Conservation (phyloP, 2,329 filamentous ascomycete species). For the Cylindrodendrum hubeiense region DNA sequence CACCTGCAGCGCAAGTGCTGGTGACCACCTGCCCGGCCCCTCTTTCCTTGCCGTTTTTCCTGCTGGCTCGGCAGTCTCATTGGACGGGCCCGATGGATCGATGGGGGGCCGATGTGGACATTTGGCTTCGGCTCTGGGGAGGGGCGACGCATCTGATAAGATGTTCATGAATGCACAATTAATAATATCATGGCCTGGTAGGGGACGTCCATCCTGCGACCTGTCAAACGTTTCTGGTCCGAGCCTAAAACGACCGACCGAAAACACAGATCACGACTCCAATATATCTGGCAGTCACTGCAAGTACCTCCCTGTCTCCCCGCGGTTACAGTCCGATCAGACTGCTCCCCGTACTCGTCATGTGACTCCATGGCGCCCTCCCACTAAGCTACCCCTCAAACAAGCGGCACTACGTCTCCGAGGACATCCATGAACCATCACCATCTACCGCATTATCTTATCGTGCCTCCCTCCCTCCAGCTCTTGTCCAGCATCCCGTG, state of each 20-base stretch:
- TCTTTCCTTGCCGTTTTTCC: not conserved
- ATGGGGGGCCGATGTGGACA: not conserved
- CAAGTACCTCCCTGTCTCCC: not conserved
- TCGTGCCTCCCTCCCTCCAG: not conserved
- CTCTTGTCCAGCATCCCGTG: not conserved
- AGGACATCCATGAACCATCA: not conserved
- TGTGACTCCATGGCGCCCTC: not conserved
- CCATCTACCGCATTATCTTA: not conserved
- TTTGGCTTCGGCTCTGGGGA: not conserved
- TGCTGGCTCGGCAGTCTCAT: not conserved
- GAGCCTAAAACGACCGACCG: not conserved
- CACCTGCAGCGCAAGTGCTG: not conserved
- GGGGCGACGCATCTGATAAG: constrained; percentile 26
- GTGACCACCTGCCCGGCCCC: not conserved
- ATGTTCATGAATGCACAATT: constrained; percentile 19
- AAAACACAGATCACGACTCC: not conserved
- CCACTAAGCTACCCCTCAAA: not conserved
- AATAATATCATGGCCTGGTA: constrained; percentile 20
- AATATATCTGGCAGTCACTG: not conserved
- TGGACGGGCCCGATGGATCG: not conserved
- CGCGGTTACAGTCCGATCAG: not conserved
- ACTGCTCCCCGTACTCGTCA: not conserved
- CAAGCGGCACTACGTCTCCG: not conserved
- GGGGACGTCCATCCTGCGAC: not conserved
- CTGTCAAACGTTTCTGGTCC: not conserved